Evolutionary conservation across 2,329 filamentous ascomycete species (phyloP).

Genomic region (Calonectria montana): DNA sequence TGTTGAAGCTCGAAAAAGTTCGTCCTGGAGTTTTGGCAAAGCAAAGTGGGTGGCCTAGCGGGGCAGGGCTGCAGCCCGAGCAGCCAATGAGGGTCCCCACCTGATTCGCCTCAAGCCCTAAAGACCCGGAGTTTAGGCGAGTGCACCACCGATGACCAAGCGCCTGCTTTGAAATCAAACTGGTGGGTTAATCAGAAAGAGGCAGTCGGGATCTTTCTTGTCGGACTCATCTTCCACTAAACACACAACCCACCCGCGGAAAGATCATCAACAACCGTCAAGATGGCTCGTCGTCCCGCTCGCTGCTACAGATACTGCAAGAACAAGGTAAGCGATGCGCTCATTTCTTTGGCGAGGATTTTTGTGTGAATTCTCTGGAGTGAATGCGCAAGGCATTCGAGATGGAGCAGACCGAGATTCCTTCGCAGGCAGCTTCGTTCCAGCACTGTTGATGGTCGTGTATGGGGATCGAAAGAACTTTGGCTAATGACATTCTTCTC

Average conservation of each 20-base stretch:
- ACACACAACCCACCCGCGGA: constrained; percentile 52
- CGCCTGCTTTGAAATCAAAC: constrained; percentile 68
- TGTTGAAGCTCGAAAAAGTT: constrained; percentile 40
- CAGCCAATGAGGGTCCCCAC: constrained; percentile 44
- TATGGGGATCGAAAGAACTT: constrained; percentile 7
- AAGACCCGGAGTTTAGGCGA: constrained; percentile 54
- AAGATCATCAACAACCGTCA: constrained; percentile 71
- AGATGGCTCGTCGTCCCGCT: constrained; percentile 99
- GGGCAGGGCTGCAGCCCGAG: constrained; percentile 31
- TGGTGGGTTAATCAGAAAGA: constrained; percentile 45
- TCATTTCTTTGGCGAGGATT: constrained; percentile 21
- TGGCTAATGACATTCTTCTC: constrained; percentile 32
- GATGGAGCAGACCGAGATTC: constrained; percentile 23
- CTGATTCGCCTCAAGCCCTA: constrained; percentile 47
- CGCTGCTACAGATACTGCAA: constrained; percentile 99
- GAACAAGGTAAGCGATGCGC: constrained; percentile 86
- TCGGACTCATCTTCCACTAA: constrained; percentile 46
- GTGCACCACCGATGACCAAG: constrained; percentile 46
- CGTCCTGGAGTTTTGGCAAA: constrained; percentile 39
- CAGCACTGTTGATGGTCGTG: constrained; percentile 15
- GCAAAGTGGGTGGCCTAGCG: constrained; percentile 30
- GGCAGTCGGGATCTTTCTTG: constrained; percentile 43
- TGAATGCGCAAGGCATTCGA: constrained; percentile 11
- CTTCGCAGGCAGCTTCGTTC: constrained; percentile 2
- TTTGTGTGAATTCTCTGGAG: constrained; percentile 26